phyloP scores from a whole-genome alignment of 768 basidiomycete species.

The Sarcodon sp. region DNA sequence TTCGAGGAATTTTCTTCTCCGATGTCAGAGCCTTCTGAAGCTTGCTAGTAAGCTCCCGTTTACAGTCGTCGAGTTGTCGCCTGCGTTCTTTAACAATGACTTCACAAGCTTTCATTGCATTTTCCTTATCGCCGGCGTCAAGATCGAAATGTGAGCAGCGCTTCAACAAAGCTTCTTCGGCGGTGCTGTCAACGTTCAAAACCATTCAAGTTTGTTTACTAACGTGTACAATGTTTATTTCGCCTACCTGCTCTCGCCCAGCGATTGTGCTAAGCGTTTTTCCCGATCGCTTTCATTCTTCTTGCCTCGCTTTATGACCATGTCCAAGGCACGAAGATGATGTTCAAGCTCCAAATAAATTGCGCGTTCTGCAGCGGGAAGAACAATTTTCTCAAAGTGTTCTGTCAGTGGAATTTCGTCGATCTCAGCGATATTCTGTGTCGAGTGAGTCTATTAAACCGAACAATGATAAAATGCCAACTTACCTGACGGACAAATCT shows the following conservation, averaged over 20 bases:
- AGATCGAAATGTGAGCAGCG: slow-evolving; percentile 93
- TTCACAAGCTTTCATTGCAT: slow-evolving; percentile 89
- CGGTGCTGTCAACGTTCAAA: slow-evolving; percentile 36
- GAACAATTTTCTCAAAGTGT: slow-evolving; percentile 47
- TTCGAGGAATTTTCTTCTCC: slow-evolving; percentile 54
- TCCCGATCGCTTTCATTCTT: slow-evolving; percentile 71
- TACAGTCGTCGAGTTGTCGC: slow-evolving; percentile 70
- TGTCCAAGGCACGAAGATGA: slow-evolving; percentile 81
- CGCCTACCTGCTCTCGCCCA: slow-evolving; percentile 74
- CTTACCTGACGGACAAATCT: slow-evolving; percentile 76
- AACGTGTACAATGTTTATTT: background rate
- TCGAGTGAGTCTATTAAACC: slow-evolving; percentile 6
- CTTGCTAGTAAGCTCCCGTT: slow-evolving; percentile 52
- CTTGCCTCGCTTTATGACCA: slow-evolving; percentile 60
- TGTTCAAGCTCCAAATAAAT: slow-evolving; percentile 94
- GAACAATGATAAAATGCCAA: background rate
- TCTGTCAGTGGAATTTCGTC: slow-evolving; percentile 82
- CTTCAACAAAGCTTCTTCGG: slow-evolving; percentile 88
- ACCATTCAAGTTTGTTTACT: background rate
- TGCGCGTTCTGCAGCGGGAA: slow-evolving; percentile 88
- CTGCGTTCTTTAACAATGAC: slow-evolving; percentile 78
- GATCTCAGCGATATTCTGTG: slow-evolving; percentile 88
- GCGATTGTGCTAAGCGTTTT: slow-evolving; percentile 71
- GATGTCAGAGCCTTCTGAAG: slow-evolving; percentile 53
- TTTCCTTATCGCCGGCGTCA: slow-evolving; percentile 45